These are phyloP conservation scores for Ilyonectria destructans DNA, from an alignment of 2,329 filamentous ascomycete genomes.

Conservation along the genomic window DNA sequence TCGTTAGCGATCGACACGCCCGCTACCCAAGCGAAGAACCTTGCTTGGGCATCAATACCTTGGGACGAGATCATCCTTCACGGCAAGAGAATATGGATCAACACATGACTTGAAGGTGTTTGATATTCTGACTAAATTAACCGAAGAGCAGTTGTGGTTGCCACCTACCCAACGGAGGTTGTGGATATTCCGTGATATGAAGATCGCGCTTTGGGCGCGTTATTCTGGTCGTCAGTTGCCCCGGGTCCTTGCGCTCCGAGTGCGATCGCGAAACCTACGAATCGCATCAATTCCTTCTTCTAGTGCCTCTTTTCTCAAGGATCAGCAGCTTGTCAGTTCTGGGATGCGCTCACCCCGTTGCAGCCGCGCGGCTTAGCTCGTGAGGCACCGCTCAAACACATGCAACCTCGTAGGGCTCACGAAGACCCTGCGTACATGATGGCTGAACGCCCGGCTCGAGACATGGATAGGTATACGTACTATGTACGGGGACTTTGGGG, in stretches of 20 bases:
- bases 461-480: background rate
- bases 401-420: constrained; percentile 5
- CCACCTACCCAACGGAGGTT: background rate
- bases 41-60: constrained; percentile 20
- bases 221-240: constrained; percentile 1
- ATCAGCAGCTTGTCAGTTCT: background rate
- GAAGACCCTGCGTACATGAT: background rate
- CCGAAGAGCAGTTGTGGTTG: constrained; percentile 4
- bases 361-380: constrained; percentile 9
- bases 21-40: constrained; percentile 26
- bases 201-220: constrained; percentile 9
- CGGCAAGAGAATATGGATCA: background rate
- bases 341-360: constrained; percentile 6
- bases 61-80: background rate
- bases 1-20: constrained; percentile 33
- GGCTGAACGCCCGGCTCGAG: constrained; percentile 14
- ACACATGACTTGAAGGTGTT: constrained; percentile 7
- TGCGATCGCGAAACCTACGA: constrained; percentile 7
- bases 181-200: background rate
- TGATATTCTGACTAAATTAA: constrained; percentile 7
- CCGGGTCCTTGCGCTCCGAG: constrained; percentile 13
- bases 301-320: constrained; percentile 1
- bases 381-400: constrained; percentile 11
- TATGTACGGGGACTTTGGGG: background rate
- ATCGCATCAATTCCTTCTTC: background rate